Evolutionary conservation across 2,329 filamentous ascomycete species (phyloP).

Genomic region (Colletotrichum liriopes): DNA sequence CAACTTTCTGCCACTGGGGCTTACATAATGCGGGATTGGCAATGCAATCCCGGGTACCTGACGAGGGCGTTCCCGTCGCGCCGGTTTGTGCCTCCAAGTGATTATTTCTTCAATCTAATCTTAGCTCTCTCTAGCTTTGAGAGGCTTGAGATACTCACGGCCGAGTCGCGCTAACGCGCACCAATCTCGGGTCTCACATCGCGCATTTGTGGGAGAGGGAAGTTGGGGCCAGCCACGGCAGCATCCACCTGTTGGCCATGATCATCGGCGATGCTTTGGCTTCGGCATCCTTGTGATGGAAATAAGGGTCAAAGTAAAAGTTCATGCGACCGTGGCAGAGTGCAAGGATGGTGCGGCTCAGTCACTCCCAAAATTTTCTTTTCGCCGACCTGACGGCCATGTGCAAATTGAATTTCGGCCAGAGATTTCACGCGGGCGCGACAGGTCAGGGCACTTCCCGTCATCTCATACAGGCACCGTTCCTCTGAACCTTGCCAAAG

Average conservation of each 20-base stretch:
- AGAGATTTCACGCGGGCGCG: conserved; percentile 22
- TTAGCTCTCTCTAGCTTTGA: conserved; percentile 9
- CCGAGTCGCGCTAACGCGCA: conserved; percentile 5
- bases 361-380: neutral
- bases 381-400: conserved; percentile 7
- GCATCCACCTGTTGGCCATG: neutral
- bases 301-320: conserved; percentile 29
- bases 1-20: neutral
- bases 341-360: conserved; percentile 38
- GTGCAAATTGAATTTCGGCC: conserved; percentile 36
- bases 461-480: conserved; percentile 40
- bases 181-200: neutral
- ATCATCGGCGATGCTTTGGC: conserved; percentile 1
- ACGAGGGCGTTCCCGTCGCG: conserved; percentile 25
- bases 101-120: conserved; percentile 12
- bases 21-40: conserved; percentile 27
- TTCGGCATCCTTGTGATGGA: conserved; percentile 21
- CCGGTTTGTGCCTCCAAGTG: conserved; percentile 12
- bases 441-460: conserved; percentile 39
- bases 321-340: conserved; percentile 28
- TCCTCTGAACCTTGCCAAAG: conserved; percentile 29
- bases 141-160: neutral
- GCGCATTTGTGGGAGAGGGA: neutral
- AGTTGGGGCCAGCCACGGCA: neutral
- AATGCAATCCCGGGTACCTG: conserved; percentile 38